Percentiles rank a stretch among this genome's conserved stretches.
Conservation (phyloP, 1,139 yeast genomes). For the Diutina siamensis region DNA sequence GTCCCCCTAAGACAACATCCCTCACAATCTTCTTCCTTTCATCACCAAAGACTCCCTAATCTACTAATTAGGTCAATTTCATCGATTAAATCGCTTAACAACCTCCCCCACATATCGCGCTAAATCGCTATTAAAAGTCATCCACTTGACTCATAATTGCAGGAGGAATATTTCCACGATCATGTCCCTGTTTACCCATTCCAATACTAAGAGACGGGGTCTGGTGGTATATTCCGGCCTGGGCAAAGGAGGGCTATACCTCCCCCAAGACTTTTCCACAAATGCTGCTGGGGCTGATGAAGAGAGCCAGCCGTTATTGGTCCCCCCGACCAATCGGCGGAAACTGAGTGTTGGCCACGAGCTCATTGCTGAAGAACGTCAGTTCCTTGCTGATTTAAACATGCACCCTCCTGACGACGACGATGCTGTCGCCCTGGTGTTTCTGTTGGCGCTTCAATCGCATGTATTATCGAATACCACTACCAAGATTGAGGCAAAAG, state of each 20-base stretch:
- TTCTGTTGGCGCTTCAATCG: constrained; percentile 25
- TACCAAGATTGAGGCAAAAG: constrained; percentile 26
- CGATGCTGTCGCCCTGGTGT: constrained; percentile 21
- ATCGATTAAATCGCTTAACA: too few relatives aligned
- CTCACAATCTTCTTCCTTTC: too few relatives aligned
- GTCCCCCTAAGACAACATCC: too few relatives aligned
- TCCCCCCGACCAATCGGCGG: background rate
- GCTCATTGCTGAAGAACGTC: background rate
- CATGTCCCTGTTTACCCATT: constrained; percentile 4
- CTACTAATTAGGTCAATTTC: too few relatives aligned
- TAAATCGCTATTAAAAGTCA: too few relatives aligned
- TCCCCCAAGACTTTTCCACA: background rate
- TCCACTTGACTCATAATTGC: too few relatives aligned
- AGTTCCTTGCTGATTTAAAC: background rate
- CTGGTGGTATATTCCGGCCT: constrained; percentile 3
- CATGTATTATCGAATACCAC: constrained; percentile 20
- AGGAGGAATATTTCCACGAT: too few relatives aligned
- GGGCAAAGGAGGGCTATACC: background rate
- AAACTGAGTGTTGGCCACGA: background rate
- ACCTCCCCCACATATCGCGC: too few relatives aligned
- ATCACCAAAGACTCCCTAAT: too few relatives aligned
- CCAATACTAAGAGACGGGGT: background rate
- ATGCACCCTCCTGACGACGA: constrained; percentile 11
- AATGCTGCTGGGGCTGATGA: background rate
- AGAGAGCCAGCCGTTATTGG: background rate